phyloP scores from a whole-genome alignment of 208 protist genomes.

The Wallacemonas sp. region DNA sequence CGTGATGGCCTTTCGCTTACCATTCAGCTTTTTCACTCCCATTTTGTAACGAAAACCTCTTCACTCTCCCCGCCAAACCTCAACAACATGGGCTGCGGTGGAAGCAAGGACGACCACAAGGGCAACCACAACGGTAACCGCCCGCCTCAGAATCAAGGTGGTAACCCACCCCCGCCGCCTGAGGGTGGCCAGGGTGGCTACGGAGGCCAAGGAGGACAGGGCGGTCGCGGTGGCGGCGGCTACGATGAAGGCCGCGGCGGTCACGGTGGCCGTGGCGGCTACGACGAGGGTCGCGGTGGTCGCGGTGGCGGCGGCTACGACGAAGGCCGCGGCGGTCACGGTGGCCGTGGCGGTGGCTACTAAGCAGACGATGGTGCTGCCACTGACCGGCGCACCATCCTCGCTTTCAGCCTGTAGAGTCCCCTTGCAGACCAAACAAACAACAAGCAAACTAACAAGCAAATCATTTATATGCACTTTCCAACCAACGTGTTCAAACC shows the following conservation, averaged over 20 bases:
- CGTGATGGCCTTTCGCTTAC: not conserved
- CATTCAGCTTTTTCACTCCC: not conserved
- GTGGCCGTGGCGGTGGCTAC: not conserved
- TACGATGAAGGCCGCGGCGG: not conserved
- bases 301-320: not conserved
- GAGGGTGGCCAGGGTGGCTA: not conserved
- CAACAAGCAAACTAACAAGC: too few relatives aligned
- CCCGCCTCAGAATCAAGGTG: not conserved
- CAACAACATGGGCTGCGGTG: slow-evolving; percentile 7
- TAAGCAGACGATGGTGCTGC: not conserved
- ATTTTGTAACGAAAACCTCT: not conserved
- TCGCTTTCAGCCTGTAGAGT: too few relatives aligned
- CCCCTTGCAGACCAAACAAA: too few relatives aligned
- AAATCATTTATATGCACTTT: too few relatives aligned
- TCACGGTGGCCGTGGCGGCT: not conserved
- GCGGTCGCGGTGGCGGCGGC: too few relatives aligned
- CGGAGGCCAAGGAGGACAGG: not conserved
- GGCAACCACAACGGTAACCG: not conserved
- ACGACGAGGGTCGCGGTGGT: not conserved
- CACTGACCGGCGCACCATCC: too few relatives aligned
- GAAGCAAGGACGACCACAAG: not conserved
- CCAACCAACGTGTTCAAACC: too few relatives aligned
- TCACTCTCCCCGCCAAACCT: not conserved
- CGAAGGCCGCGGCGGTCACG: not conserved
- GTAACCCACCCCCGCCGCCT: not conserved